These are phyloP conservation scores for Lepiota venenata DNA, from an alignment of 768 basidiomycete genomes.

Conservation along the genomic window DNA sequence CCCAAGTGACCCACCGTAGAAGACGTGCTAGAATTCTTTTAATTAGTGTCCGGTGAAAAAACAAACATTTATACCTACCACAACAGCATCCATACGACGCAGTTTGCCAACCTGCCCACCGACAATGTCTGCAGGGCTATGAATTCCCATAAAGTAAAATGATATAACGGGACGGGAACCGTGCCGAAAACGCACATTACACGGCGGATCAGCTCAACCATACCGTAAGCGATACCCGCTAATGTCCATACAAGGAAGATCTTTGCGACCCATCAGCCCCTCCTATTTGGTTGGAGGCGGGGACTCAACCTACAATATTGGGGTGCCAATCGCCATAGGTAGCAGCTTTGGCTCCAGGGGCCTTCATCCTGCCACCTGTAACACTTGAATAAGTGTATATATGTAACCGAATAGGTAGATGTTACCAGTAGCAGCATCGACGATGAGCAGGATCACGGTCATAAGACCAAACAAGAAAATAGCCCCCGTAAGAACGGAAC, in stretches of 20 bases:
- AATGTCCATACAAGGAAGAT: constrained; percentile 32
- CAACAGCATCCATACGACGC: constrained; percentile 30
- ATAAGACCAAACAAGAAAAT: constrained; percentile 26
- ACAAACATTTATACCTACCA: constrained; percentile 14
- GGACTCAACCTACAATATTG: constrained; percentile 20
- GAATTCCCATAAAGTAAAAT: neutral
- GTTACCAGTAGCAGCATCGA: constrained; percentile 26
- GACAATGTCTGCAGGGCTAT: constrained; percentile 29
- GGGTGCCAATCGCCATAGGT: constrained; percentile 26
- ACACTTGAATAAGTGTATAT: neutral
- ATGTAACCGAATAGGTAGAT: neutral
- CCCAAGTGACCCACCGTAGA: constrained; percentile 19
- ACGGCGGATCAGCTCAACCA: constrained; percentile 33
- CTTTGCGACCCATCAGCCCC: constrained; percentile 9
- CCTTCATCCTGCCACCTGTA: constrained; percentile 26
- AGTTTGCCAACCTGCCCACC: constrained; percentile 29
- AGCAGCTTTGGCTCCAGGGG: constrained; percentile 14
- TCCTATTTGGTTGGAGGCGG: neutral
- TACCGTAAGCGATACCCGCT: constrained; percentile 27
- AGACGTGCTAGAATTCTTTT: constrained; percentile 21
- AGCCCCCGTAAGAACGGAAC: constrained; percentile 23
- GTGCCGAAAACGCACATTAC: constrained; percentile 23
- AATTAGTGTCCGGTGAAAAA: neutral
- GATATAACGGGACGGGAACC: no score
- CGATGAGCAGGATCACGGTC: constrained; percentile 28